A percentile compares a stretch with the other conserved stretches of the same genome.
phyloP scores from a whole-genome alignment of 257 asterid genomes.

The Solanum pinnatisectum region DNA sequence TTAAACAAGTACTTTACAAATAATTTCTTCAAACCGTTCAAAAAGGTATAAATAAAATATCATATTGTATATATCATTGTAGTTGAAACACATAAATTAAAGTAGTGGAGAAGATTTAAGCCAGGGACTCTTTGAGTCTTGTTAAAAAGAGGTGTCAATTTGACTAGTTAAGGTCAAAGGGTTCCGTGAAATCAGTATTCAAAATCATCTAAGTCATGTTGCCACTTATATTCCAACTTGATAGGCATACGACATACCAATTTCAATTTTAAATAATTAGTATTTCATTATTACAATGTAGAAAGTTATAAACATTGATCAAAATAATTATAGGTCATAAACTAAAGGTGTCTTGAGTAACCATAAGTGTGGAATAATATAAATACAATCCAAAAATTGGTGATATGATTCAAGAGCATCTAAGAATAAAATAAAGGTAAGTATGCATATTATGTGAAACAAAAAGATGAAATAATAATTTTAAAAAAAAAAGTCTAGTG shows the following conservation, averaged over 20 bases:
- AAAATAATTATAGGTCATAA: neutral
- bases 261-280: neutral
- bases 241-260: neutral
- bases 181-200: neutral
- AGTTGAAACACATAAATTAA: too few species aligned
- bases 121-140: neutral
- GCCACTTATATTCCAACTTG: neutral
- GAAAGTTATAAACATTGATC: neutral
- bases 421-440: neutral
- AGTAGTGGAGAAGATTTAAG: neutral
- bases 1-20: too few species aligned
- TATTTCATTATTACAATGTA: neutral
- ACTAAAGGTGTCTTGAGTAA: neutral
- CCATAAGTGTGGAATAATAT: neutral
- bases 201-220: neutral
- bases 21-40: neutral
- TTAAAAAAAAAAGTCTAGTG: neutral
- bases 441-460: neutral
- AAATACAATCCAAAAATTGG: neutral
- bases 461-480: neutral
- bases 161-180: neutral
- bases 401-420: neutral
- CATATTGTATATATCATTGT: neutral
- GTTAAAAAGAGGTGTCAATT: neutral
- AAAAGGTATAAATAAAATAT: neutral